These are phyloP conservation scores for Coffea humblotiana DNA, from an alignment of 305 asterid genomes.

Conservation along the genomic window DNA sequence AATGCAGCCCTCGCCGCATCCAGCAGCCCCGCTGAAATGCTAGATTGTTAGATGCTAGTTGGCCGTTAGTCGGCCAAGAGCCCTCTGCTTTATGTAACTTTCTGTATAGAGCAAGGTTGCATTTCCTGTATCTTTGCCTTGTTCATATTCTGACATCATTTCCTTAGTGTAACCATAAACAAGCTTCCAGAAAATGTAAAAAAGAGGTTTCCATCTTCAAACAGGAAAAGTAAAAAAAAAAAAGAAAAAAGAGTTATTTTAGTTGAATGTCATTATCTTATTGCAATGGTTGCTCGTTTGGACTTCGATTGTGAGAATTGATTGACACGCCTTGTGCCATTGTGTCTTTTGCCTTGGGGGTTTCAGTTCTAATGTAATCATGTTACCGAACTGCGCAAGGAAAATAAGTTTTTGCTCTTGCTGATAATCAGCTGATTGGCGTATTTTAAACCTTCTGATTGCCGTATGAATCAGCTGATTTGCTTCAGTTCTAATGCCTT, in stretches of 20 bases:
- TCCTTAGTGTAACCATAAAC: constrained; percentile 33
- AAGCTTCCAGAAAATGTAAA: constrained; percentile 29
- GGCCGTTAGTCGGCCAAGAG: constrained; percentile 14
- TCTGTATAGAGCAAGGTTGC: constrained; percentile 65
- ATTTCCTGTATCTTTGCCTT: constrained; percentile 45
- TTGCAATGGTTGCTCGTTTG: not conserved
- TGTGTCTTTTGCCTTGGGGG: not conserved
- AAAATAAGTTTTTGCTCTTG: not conserved
- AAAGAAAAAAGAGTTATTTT: constrained; percentile 12
- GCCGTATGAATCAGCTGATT: too few relatives aligned
- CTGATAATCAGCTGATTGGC: not conserved
- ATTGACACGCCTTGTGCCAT: not conserved
- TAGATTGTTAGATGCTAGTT: constrained; percentile 17
- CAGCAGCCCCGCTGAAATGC: constrained; percentile 83
- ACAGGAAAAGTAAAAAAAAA: constrained; percentile 17
- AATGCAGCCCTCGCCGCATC: constrained; percentile 78
- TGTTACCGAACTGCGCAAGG: not conserved
- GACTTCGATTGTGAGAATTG: not conserved
- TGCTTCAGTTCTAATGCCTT: too few relatives aligned
- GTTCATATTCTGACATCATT: constrained; percentile 58
- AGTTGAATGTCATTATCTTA: not conserved
- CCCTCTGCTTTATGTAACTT: constrained; percentile 21
- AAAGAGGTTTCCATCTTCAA: constrained; percentile 18
- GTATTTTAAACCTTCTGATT: not conserved
- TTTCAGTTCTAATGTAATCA: not conserved